Evolutionary conservation across 2,329 filamentous ascomycete species (phyloP), one percentile per base, ranked within the genome.

Genomic region (Alternaria alternata): DNA sequence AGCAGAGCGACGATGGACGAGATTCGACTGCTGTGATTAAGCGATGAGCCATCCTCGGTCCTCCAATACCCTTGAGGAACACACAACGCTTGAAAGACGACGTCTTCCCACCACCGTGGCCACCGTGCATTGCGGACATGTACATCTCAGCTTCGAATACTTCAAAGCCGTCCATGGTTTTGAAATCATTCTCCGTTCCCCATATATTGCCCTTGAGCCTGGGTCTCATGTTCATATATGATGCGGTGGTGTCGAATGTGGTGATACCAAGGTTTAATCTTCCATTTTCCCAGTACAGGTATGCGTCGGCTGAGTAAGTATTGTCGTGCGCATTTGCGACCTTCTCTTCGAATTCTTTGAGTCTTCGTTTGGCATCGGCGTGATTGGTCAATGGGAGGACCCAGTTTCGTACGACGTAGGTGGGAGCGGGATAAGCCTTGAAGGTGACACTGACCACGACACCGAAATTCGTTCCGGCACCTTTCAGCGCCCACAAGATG

Each of bases 1-100:
- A 89, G 73, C 86, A 89, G 14, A 86, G 69, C 39, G 81, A 76
- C 0, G 85, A 81, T 3, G 87, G 86, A 42, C 84, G 81, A 61
- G 62, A 75, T 43, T 81, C 58, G 5, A 89, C 18, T 5, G 86
- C 85, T 3, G 67, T 57, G 14, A 83, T 56, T 44, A 90, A 74
- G 5, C 66, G 65, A 1, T 76, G 47, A 24, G 73, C 67, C 1
- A 86, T 39, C 2, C 73, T 54, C 2, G 2, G 39, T 51, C 55
- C 59, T 62, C 79, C 79, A 12, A 89, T 83, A 38, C 69, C 0
- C 59, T 84, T 85, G 7, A 90, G 72, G 66, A 90, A 89, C 30
- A 89, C 42, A 70, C 87, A 89, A 66, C 88, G 82, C 77, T 89
- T 89, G 79, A 90, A 89, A 0, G 87, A 82, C 9, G 84, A 89